phyloP scores from a whole-genome alignment of 75 land plant genomes.

The Picea glauca region DNA sequence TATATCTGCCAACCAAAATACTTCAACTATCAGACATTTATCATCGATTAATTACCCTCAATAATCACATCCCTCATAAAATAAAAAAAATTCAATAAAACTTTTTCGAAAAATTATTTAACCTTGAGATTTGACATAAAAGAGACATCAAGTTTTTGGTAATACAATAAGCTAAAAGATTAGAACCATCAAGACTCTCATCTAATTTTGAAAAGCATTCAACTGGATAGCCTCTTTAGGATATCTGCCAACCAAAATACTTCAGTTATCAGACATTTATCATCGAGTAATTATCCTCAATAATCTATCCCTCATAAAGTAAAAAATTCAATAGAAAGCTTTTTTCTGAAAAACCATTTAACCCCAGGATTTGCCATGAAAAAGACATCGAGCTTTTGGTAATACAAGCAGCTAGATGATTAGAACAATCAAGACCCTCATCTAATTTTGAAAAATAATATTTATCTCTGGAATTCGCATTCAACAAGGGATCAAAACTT shows the following conservation, averaged over 20 bases:
- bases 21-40: not conserved
- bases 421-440: too few species aligned
- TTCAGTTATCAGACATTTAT: not conserved
- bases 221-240: conserved; percentile 60
- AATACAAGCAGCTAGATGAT: too few species aligned
- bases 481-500: too few species aligned
- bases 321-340: not conserved
- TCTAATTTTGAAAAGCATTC: conserved; percentile 22
- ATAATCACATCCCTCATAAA: not conserved
- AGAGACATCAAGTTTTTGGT: too few species aligned
- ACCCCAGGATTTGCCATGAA: too few species aligned
- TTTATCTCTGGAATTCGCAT: not conserved
- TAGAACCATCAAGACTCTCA: not conserved
- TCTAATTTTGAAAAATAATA: not conserved
- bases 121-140: too few species aligned
- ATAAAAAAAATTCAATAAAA: not conserved
- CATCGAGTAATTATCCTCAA: not conserved
- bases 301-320: not conserved
- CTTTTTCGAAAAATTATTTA: not conserved
- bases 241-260: conserved; percentile 59
- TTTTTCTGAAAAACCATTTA: not conserved
- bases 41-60: not conserved
- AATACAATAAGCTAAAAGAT: too few species aligned
- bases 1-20: conserved; percentile 40
- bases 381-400: too few species aligned